Percentiles rank a stretch among this genome's conserved stretches.
phyloP scores from a whole-genome alignment of 805 yeast species.

The Saturnispora ahearnii region DNA sequence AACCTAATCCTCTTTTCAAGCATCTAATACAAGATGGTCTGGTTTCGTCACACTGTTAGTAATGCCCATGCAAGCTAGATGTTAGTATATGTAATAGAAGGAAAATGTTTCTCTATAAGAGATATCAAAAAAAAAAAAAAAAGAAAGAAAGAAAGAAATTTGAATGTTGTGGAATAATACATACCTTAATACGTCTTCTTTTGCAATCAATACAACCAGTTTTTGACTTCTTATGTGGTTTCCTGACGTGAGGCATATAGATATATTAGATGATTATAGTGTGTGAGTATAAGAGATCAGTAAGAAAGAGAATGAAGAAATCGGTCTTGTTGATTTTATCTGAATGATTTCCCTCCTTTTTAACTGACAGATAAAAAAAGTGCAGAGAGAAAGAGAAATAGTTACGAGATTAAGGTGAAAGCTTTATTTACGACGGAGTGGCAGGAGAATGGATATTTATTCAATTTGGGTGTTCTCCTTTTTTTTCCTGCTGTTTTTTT shows the following conservation, averaged over 20 bases:
- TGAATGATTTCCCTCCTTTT: too few species aligned
- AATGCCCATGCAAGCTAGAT: not conserved
- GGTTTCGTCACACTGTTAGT: conserved; percentile 13
- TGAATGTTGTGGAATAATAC: not conserved
- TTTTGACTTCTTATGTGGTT: conserved; percentile 14
- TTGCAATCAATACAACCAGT: conserved; percentile 16
- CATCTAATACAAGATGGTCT: conserved; percentile 15
- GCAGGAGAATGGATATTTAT: too few species aligned
- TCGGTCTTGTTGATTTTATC: too few species aligned
- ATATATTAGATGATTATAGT: not conserved
- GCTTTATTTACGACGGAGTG: too few species aligned
- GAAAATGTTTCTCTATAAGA: too few species aligned
- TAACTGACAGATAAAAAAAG: too few species aligned
- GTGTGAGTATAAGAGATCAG: not conserved
- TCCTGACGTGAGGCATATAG: conserved; percentile 4
- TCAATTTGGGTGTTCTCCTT: too few species aligned
- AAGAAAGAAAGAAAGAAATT: not conserved
- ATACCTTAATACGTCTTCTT: conserved; percentile 13
- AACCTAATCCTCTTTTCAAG: conserved; percentile 10
- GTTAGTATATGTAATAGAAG: conserved; percentile 1
- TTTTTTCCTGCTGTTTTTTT: too few species aligned
- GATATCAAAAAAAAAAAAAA: not conserved
- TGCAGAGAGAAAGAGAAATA: too few species aligned
- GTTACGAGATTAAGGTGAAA: too few species aligned
- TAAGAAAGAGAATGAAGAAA: too few species aligned